A percentile compares a stretch with the other conserved stretches of the same genome.
phyloP scores from a whole-genome alignment of 1,284 basidiomycete genomes.

The Trichosporon sp. region DNA sequence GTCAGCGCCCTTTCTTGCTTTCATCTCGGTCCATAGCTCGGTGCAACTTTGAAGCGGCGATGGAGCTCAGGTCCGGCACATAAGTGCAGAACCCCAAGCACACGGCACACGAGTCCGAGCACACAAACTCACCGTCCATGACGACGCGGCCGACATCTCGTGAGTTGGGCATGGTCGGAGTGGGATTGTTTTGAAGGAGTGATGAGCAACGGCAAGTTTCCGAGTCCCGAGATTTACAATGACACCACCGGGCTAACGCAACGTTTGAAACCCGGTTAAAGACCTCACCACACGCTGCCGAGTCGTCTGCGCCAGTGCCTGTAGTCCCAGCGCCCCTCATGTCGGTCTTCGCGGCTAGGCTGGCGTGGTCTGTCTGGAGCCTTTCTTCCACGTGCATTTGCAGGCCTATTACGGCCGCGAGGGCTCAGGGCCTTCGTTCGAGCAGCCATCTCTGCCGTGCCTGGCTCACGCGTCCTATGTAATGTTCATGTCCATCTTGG shows the following conservation, averaged over 20 bases:
- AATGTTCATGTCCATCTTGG: constrained; percentile 4
- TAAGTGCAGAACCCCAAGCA: not conserved
- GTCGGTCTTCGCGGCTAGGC: not conserved
- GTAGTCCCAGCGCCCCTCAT: not conserved
- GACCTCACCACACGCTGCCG: constrained; percentile 15
- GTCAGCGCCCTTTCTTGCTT: constrained; percentile 9
- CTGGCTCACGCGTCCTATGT: constrained; percentile 9
- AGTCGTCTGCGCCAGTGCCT: constrained; percentile 11
- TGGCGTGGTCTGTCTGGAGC: not conserved
- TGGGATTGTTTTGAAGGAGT: constrained; percentile 5
- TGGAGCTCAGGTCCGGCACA: not conserved
- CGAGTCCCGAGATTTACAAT: not conserved
- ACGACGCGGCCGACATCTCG: constrained; percentile 56
- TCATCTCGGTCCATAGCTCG: not conserved
- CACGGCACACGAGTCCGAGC: not conserved
- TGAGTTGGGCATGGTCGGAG: constrained; percentile 33
- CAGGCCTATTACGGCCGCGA: not conserved
- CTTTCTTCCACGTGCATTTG: not conserved
- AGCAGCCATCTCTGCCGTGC: constrained; percentile 17
- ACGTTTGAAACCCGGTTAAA: not conserved
- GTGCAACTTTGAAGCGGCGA: constrained; percentile 17
- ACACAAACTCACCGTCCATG: constrained; percentile 55
- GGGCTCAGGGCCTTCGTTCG: not conserved
- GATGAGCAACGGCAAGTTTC: constrained; percentile 4
- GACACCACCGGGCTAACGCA: not conserved